phyloP scores from a whole-genome alignment of 495 filamentous ascomycete species.

The Sphaerosporella brunnea region DNA sequence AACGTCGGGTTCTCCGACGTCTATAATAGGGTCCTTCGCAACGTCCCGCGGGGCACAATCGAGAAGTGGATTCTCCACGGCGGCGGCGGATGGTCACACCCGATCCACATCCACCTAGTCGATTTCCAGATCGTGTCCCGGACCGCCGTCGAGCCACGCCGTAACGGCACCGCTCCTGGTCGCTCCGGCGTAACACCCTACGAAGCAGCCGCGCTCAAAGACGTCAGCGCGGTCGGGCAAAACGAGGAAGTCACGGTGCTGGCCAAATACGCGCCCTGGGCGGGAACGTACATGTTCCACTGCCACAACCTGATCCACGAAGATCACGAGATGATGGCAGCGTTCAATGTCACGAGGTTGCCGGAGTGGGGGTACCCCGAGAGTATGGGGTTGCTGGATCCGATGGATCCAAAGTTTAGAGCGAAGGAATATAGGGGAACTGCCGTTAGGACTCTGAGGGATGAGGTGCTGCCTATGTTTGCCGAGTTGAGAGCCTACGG shows the following conservation, averaged over 20 bases:
- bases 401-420: constrained; percentile 19
- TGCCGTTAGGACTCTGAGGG: neutral
- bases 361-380: constrained; percentile 35
- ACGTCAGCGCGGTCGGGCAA: constrained; percentile 34
- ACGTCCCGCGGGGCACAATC: constrained; percentile 33
- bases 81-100: constrained; percentile 35
- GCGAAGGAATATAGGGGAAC: constrained; percentile 12
- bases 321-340: constrained; percentile 48
- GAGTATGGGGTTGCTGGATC: constrained; percentile 28
- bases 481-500: constrained; percentile 12
- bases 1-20: constrained; percentile 34
- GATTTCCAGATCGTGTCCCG: constrained; percentile 37
- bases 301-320: constrained; percentile 45
- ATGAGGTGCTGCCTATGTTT: constrained; percentile 11
- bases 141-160: constrained; percentile 17
- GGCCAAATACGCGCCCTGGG: constrained; percentile 35
- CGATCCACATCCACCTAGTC: constrained; percentile 42
- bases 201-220: constrained; percentile 36
- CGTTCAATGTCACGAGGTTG: constrained; percentile 38
- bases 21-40: constrained; percentile 34
- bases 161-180: constrained; percentile 20
- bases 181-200: constrained; percentile 31
- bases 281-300: constrained; percentile 41
- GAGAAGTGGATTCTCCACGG: constrained; percentile 37
- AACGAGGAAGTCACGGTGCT: constrained; percentile 23